Percentiles rank a stretch among this genome's conserved stretches.
These are phyloP conservation scores for Globisporangium uncinulatum DNA, from an alignment of 352 stramenopile species.

Conservation along the genomic window DNA sequence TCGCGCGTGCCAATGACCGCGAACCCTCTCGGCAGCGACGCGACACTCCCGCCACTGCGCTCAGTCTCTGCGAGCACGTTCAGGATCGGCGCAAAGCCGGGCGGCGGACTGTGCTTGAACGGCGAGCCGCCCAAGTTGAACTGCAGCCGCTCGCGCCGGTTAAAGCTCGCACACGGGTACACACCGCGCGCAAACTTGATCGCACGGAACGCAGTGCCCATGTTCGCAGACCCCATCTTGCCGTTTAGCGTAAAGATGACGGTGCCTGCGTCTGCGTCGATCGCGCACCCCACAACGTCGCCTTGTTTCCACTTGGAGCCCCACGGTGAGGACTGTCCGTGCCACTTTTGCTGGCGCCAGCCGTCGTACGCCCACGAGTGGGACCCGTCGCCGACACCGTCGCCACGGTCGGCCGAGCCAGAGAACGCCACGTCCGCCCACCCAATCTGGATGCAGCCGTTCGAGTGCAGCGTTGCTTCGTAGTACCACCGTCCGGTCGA, in stretches of 20 bases:
- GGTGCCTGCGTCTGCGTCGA: conserved; percentile 83
- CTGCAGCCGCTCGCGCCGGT: conserved; percentile 76
- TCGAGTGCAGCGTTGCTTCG: conserved; percentile 90
- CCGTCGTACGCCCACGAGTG: conserved; percentile 94
- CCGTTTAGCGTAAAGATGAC: conserved; percentile 92
- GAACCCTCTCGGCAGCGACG: conserved; percentile 58
- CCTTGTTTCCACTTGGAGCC: conserved; percentile 89
- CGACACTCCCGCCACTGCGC: conserved; percentile 20
- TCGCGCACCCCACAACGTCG: conserved; percentile 87
- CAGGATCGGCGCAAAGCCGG: conserved; percentile 77
- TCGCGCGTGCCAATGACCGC: conserved; percentile 71
- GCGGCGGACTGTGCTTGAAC: conserved; percentile 72
- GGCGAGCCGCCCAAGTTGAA: conserved; percentile 83
- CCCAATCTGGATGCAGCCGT: conserved; percentile 93
- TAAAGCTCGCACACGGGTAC: conserved; percentile 86
- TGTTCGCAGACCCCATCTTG: conserved; percentile 80
- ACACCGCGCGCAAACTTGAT: conserved; percentile 79
- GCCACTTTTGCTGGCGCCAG: conserved; percentile 90
- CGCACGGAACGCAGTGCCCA: conserved; percentile 80
- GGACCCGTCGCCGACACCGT: conserved; percentile 89
- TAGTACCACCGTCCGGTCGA: conserved; percentile 86
- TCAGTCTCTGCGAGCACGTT: conserved; percentile 45
- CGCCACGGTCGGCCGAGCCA: conserved; percentile 78
- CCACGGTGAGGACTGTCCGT: conserved; percentile 82
- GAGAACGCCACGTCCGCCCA: conserved; percentile 90